A percentile compares a stretch with the other conserved stretches of the same genome.
phyloP scores from a whole-genome alignment of 177 flowering plant genomes.

The Tripterygium wilfordii region DNA sequence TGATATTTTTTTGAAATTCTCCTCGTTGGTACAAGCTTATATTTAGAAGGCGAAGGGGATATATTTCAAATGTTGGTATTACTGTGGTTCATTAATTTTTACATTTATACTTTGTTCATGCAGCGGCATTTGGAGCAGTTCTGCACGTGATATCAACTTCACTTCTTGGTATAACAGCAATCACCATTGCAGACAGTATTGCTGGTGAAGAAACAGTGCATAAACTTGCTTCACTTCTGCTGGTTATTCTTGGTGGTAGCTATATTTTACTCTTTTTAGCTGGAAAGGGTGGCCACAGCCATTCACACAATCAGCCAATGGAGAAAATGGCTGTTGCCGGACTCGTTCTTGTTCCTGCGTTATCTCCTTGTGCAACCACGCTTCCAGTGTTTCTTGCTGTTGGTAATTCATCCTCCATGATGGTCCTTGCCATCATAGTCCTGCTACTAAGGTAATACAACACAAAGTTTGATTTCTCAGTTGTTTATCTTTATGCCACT shows the following conservation, averaged over 20 bases:
- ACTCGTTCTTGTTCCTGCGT: constrained; percentile 92
- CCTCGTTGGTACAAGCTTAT: no score
- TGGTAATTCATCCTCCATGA: constrained; percentile 94
- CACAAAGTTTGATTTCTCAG: not conserved
- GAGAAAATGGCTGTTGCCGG: constrained; percentile 99
- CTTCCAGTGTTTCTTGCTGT: constrained; percentile 99
- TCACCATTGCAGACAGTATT: constrained; percentile 90
- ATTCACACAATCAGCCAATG: constrained; percentile 95
- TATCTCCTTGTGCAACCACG: constrained; percentile 99
- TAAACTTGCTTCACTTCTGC: constrained; percentile 90
- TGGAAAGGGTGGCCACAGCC: constrained; percentile 94
- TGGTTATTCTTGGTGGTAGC: constrained; percentile 83
- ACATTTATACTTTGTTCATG: constrained; percentile 11
- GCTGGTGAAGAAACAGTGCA: constrained; percentile 99
- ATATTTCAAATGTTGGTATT: no score
- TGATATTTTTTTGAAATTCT: no score
- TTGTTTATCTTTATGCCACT: not conserved
- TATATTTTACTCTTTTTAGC: constrained; percentile 65
- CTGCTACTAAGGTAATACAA: constrained; percentile 70
- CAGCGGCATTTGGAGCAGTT: constrained; percentile 99
- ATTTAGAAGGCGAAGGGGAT: no score
- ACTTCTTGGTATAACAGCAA: constrained; percentile 93
- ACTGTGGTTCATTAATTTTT: no score
- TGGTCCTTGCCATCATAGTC: constrained; percentile 96
- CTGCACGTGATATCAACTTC: constrained; percentile 94